A percentile compares a stretch with the other conserved stretches of the same genome.
Conservation (phyloP, 169 alveolate species). For the Plasmodium chabaudi region DNA sequence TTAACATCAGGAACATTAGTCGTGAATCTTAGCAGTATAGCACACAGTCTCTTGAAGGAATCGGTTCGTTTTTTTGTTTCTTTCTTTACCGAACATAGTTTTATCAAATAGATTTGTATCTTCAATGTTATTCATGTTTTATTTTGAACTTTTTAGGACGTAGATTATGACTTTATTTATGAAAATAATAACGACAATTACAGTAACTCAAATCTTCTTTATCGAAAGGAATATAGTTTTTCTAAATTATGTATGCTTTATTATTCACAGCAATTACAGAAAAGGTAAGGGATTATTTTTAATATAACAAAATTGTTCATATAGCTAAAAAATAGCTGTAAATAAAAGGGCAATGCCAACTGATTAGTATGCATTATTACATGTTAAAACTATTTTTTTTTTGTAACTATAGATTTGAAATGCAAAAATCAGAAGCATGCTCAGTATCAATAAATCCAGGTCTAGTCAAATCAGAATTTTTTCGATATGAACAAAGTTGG, state of each 20-base stretch:
- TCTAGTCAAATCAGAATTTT: constrained; percentile 37
- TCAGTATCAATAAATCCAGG: constrained; percentile 72
- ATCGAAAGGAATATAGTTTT: constrained; percentile 59
- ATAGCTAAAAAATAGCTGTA: neutral
- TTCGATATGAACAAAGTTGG: constrained; percentile 45
- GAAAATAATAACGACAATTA: constrained; percentile 1
- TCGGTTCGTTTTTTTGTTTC: constrained; percentile 18
- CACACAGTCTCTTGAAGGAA: constrained; percentile 26
- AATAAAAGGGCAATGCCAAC: no score
- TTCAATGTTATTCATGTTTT: no score
- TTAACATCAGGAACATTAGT: constrained; percentile 37
- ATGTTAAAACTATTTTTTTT: no score
- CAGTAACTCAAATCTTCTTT: constrained; percentile 28
- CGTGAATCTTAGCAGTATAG: constrained; percentile 62
- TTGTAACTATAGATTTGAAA: constrained; percentile 25
- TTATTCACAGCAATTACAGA: constrained; percentile 60
- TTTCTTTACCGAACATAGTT: neutral
- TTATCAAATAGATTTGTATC: no score
- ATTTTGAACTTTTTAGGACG: constrained; percentile 16
- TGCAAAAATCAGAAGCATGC: constrained; percentile 60
- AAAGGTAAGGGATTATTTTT: constrained; percentile 8
- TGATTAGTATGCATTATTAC: no score
- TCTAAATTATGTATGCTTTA: constrained; percentile 70
- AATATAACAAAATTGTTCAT: neutral
- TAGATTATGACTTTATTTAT: constrained; percentile 26